phyloP scores from a whole-genome alignment of 2,329 filamentous ascomycete genomes.

The Stagonosporopsis tanaceti region DNA sequence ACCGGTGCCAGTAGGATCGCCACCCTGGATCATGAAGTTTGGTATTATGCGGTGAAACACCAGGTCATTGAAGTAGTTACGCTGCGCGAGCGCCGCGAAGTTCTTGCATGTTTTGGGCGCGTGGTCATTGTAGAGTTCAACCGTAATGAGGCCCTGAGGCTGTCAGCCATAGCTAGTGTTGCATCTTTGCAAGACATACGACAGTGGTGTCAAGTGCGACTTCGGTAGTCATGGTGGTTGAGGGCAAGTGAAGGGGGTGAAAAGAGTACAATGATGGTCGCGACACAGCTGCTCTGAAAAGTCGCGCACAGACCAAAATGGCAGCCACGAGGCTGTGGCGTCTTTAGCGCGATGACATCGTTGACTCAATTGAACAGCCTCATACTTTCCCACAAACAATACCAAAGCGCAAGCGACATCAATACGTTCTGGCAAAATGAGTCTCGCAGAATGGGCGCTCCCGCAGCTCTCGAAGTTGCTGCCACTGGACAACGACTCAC shows the following conservation, averaged over 20 bases:
- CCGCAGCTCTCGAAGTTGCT: slow-evolving; percentile 81
- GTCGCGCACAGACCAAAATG: slow-evolving; percentile 14
- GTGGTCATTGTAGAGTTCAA: slow-evolving; percentile 91
- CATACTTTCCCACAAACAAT: slow-evolving; percentile 13
- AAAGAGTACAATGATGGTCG: slow-evolving; percentile 33
- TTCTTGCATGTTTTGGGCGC: slow-evolving; percentile 90
- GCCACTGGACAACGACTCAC: slow-evolving; percentile 82
- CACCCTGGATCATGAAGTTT: slow-evolving; percentile 95
- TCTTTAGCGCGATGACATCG: slow-evolving; percentile 22
- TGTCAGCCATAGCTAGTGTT: background rate
- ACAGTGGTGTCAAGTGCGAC: slow-evolving; percentile 86
- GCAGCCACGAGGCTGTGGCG: slow-evolving; percentile 17
- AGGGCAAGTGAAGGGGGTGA: background rate
- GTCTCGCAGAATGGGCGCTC: slow-evolving; percentile 64
- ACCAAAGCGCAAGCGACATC: slow-evolving; percentile 18
- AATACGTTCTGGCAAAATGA: slow-evolving; percentile 36
- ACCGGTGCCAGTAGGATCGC: slow-evolving; percentile 93
- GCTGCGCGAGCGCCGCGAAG: slow-evolving; percentile 78
- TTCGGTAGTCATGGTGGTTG: slow-evolving; percentile 62
- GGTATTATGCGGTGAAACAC: slow-evolving; percentile 95
- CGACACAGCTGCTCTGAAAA: slow-evolving; percentile 4
- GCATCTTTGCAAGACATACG: slow-evolving; percentile 58
- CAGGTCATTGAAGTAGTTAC: slow-evolving; percentile 87
- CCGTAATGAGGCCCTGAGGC: slow-evolving; percentile 75
- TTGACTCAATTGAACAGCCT: slow-evolving; percentile 30